phyloP scores from a whole-genome alignment of 495 filamentous ascomycete genomes.

The Tuber umbilicatum region DNA sequence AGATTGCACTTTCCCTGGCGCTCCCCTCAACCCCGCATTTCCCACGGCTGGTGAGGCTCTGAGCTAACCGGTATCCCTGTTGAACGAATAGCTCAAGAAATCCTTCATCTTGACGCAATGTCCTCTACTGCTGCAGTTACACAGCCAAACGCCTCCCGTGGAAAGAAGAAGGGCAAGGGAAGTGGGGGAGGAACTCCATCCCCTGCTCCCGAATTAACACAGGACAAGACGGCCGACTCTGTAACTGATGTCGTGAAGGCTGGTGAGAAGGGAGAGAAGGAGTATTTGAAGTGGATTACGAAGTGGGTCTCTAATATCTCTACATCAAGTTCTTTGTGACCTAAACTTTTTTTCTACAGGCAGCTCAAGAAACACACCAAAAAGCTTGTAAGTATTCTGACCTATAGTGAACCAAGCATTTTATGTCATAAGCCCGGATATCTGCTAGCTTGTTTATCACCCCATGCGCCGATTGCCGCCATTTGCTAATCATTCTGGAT shows the following conservation, averaged over 20 bases:
- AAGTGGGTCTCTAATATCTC: conserved; percentile 26
- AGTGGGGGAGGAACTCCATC: conserved; percentile 24
- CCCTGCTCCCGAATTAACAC: conserved; percentile 7
- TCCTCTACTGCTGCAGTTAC: conserved; percentile 14
- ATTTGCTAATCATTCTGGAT: conserved; percentile 12
- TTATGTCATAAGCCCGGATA: neutral
- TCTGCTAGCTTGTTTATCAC: neutral
- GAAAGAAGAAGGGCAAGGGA: conserved; percentile 22
- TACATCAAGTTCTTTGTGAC: neutral
- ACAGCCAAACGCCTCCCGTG: conserved; percentile 12
- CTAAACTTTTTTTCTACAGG: conserved; percentile 22
- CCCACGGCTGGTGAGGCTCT: neutral
- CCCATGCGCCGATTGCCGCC: neutral
- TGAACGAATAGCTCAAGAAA: neutral
- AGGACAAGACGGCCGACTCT: conserved; percentile 21
- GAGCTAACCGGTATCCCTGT: neutral
- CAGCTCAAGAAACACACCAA: conserved; percentile 35
- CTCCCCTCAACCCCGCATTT: neutral
- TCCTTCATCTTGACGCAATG: conserved; percentile 18
- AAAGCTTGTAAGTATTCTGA: conserved; percentile 34
- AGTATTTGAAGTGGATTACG: conserved; percentile 38
- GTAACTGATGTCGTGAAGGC: conserved; percentile 30
- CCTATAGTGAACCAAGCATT: neutral
- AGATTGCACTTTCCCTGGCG: neutral
- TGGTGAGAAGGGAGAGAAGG: conserved; percentile 28